Evolutionary conservation across 192 early-diverging fungal genomes (phyloP), one percentile per base, ranked within the genome.

Genomic region (Linnemannia exigua): DNA sequence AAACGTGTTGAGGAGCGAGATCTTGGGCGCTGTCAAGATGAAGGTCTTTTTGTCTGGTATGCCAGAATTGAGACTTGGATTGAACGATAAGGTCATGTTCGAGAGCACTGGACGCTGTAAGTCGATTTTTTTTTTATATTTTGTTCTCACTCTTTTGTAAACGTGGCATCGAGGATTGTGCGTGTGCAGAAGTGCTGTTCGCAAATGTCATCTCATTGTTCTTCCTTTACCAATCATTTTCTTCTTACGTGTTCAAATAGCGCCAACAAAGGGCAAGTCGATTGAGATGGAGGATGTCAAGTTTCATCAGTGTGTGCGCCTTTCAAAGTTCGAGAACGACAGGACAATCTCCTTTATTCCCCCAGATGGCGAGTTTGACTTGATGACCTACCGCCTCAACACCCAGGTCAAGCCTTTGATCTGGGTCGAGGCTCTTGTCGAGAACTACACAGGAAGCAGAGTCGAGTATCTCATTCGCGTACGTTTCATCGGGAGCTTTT

Each of bases 71-170:
- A 89, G 95, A 38, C 90, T 97, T 67, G 96, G 96, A 5, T 85
- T 97, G 74, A 97, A 97, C 81, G 96, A 97, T 89, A 97, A 97
- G 88, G 92, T 97, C 46, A 94, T 96, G 93, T 97, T 99, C 88
- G 98, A 99, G 89, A 95, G 89, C 87, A 97, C 95, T 19, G 97
- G 96, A 44, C 89, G 94, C 71, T 87, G 92, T 95, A 89, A 69
- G 87, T 78, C 28, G 20, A 20, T 31, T n/a, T 58, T 33, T 67
- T 48, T n/a, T 61, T 58, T 37, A 22, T 75, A n/a, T 63, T 31
- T 48, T 50, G 44, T 28, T 7, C 41, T 44, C 9, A 44, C 41
- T 44, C 3, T 44, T 44, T 3, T 9, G n/a, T n/a, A n/a, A 6
- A 44, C 41, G 41, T 44, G 41, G 51, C 5, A 16, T 50, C 33